These are phyloP conservation scores for Thalassiosira mediterranea DNA, from an alignment of 352 stramenopile genomes.

Conservation along the genomic window DNA sequence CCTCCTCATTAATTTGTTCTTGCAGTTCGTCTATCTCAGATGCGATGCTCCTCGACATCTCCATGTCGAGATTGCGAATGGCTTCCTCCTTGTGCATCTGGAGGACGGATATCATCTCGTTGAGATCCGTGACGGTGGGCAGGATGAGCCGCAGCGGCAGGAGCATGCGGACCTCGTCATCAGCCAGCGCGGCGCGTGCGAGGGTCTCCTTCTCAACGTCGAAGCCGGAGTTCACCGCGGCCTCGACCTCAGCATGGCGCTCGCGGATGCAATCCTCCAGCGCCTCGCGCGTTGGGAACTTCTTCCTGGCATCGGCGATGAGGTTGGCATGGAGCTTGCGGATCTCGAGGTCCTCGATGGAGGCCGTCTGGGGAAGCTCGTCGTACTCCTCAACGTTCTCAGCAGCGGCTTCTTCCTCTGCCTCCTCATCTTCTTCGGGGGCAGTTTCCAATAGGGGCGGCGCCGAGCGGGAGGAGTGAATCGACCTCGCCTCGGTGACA, in stretches of 20 bases:
- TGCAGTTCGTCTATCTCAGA: constrained; percentile 56
- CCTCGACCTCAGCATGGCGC: constrained; percentile 36
- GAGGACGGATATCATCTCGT: constrained; percentile 49
- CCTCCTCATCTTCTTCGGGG: constrained; percentile 14
- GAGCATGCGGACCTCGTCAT: constrained; percentile 54
- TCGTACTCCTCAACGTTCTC: constrained; percentile 22
- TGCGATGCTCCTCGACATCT: constrained; percentile 30
- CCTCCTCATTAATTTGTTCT: constrained; percentile 49
- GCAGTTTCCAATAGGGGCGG: neutral
- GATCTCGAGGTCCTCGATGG: constrained; percentile 43
- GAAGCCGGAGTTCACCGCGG: constrained; percentile 47
- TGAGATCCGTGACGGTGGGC: constrained; percentile 38
- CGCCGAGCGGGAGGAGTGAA: neutral
- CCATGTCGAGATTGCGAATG: constrained; percentile 27
- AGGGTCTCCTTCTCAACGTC: constrained; percentile 53
- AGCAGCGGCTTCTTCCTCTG: constrained; percentile 4
- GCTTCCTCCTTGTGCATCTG: constrained; percentile 56
- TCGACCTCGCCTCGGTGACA: constrained; percentile 11
- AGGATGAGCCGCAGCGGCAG: constrained; percentile 57
- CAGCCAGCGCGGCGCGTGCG: constrained; percentile 41
- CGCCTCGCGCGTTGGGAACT: constrained; percentile 49
- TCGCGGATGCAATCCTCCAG: constrained; percentile 53
- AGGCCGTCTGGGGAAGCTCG: constrained; percentile 4
- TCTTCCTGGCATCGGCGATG: constrained; percentile 49
- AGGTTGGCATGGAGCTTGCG: constrained; percentile 42